phyloP scores from a whole-genome alignment of 2,329 filamentous ascomycete genomes.

The Orbilia ellipsospora region DNA sequence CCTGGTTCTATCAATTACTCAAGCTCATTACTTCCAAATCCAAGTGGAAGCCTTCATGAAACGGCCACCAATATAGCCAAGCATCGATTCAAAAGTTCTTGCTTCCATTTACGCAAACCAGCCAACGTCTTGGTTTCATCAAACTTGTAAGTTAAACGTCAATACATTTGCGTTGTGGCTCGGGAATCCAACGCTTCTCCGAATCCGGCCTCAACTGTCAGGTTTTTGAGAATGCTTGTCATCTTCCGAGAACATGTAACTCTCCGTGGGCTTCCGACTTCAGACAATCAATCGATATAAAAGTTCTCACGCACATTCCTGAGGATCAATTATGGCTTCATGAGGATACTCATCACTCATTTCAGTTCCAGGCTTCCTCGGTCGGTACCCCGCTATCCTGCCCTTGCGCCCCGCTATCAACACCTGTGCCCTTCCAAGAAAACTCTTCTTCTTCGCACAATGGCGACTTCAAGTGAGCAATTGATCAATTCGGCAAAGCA shows the following conservation, averaged over 20 bases:
- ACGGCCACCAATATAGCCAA: no score
- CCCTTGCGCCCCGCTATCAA: slow-evolving; percentile 15
- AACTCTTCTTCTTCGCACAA: slow-evolving; percentile 19
- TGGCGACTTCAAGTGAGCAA: slow-evolving; percentile 40
- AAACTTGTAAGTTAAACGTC: no score
- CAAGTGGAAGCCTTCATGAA: no score
- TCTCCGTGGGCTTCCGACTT: neutral
- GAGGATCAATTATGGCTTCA: slow-evolving; percentile 29
- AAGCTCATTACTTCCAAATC: no score
- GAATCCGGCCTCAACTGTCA: slow-evolving; percentile 13
- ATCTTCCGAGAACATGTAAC: neutral
- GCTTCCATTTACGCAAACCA: no score
- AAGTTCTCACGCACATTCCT: no score
- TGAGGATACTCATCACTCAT: slow-evolving; percentile 47
- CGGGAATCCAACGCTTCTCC: slow-evolving; percentile 17
- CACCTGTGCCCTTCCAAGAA: slow-evolving; percentile 16
- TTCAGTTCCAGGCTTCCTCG: slow-evolving; percentile 21
- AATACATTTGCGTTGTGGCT: slow-evolving; percentile 7
- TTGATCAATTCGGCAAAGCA: slow-evolving; percentile 71
- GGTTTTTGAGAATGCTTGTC: neutral
- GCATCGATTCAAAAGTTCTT: no score
- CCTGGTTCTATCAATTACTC: no score
- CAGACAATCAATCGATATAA: no score
- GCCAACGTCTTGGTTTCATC: no score
- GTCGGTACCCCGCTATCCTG: neutral